Percentiles rank a stretch among this genome's conserved stretches.
phyloP scores from a whole-genome alignment of 768 basidiomycete species.

The Astraeus odoratus region DNA sequence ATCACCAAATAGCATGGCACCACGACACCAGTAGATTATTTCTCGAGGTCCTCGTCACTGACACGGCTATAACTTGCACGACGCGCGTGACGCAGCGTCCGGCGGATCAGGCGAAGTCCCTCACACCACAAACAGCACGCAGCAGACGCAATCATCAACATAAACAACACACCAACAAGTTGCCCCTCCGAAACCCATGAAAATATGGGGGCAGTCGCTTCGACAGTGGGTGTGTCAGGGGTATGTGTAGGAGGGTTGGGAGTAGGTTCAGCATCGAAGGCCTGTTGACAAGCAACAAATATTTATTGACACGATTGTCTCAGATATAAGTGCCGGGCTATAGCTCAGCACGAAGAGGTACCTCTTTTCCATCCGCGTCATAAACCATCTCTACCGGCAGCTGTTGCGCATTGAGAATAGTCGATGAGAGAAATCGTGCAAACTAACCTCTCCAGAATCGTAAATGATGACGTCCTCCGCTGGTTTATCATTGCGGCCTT shows the following conservation, averaged over 20 bases:
- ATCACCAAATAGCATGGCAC: neutral
- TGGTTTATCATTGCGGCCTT: conserved; percentile 67
- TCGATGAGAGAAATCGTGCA: conserved; percentile 7
- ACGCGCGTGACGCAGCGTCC: conserved; percentile 31
- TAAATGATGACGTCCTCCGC: conserved; percentile 69
- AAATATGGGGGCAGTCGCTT: conserved; percentile 1
- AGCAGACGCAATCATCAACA: conserved; percentile 40
- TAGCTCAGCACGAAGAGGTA: conserved; percentile 93
- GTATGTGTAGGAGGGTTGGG: conserved; percentile 8
- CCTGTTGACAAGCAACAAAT: conserved; percentile 46
- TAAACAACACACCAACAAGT: conserved; percentile 19
- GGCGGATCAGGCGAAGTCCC: conserved; percentile 33
- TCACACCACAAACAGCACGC: conserved; percentile 47
- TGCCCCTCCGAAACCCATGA: conserved; percentile 9
- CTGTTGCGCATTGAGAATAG: conserved; percentile 26
- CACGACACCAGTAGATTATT: conserved; percentile 29
- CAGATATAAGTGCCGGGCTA: conserved; percentile 43
- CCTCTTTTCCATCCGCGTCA: conserved; percentile 74
- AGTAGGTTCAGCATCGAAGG: conserved; percentile 19
- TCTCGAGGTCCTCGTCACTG: conserved; percentile 43
- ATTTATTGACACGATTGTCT: conserved; percentile 44
- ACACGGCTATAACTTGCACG: conserved; percentile 40
- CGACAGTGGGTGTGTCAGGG: conserved; percentile 12
- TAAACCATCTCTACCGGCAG: conserved; percentile 45
- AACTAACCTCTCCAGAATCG: conserved; percentile 79